phyloP scores from a whole-genome alignment of 192 early-diverging fungal genomes.

The Umbelopsis sp. region DNA sequence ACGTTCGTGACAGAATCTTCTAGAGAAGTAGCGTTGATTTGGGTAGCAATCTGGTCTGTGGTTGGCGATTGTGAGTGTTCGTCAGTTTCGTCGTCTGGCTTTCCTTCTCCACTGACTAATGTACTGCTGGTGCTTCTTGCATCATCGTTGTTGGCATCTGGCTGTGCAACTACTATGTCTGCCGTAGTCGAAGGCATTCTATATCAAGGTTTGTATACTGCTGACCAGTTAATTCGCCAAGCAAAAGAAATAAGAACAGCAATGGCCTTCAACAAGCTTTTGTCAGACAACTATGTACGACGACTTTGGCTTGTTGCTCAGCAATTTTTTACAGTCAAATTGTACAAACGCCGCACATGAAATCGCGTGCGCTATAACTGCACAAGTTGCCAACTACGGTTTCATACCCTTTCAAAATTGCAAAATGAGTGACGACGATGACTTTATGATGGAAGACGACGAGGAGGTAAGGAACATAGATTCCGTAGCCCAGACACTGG shows the following conservation, averaged over 20 bases:
- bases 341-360: conserved; percentile 20
- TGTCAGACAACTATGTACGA: too few relatives aligned
- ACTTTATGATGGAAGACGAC: conserved; percentile 65
- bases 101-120: conserved; percentile 52
- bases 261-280: too few relatives aligned
- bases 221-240: background rate
- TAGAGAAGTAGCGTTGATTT: background rate
- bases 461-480: conserved; percentile 42
- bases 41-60: background rate
- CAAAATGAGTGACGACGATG: conserved; percentile 59
- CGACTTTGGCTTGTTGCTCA: background rate
- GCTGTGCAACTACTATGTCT: background rate
- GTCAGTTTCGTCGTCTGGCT: conserved; percentile 40
- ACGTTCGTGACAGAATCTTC: conserved; percentile 18
- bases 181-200: conserved; percentile 21
- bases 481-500: too few relatives aligned
- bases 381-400: background rate
- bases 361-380: conserved; percentile 3
- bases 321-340: conserved; percentile 21
- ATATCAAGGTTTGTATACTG: conserved; percentile 9
- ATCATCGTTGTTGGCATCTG: conserved; percentile 45
- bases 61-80: conserved; percentile 10
- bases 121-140: conserved; percentile 58
- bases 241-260: background rate
- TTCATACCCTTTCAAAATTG: background rate